phyloP scores from a whole-genome alignment of 2,329 filamentous ascomycete species.

The Xylariomycetidae sp. region DNA sequence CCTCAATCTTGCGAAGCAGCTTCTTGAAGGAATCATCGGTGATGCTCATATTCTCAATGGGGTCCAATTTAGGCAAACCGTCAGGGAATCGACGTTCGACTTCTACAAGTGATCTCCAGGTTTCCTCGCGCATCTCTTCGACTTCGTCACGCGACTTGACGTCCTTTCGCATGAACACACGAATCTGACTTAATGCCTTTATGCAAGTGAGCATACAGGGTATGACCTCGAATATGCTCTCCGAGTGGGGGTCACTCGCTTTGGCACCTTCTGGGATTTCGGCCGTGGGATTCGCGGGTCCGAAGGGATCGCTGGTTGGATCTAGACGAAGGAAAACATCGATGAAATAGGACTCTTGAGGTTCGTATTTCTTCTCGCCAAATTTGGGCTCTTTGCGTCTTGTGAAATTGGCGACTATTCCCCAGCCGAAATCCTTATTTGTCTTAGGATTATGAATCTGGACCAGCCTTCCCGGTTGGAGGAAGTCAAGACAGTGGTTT shows the following conservation, averaged over 20 bases:
- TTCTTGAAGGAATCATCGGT: conserved; percentile 91
- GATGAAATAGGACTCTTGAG: conserved; percentile 75
- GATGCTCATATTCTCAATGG: conserved; percentile 95
- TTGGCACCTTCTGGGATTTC: conserved; percentile 61
- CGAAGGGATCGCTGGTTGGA: conserved; percentile 43
- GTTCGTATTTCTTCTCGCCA: conserved; percentile 61
- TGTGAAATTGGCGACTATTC: conserved; percentile 73
- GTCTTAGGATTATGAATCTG: conserved; percentile 68
- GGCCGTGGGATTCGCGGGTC: conserved; percentile 28
- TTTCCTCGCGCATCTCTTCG: conserved; percentile 60
- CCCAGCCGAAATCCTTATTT: conserved; percentile 89
- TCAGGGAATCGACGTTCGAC: conserved; percentile 87
- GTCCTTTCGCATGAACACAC: conserved; percentile 78
- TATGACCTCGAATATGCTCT: conserved; percentile 72
- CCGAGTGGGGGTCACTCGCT: conserved; percentile 58
- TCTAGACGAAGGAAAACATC: conserved; percentile 71
- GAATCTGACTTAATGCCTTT: conserved; percentile 76
- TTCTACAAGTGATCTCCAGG: conserved; percentile 67
- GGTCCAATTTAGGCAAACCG: conserved; percentile 82
- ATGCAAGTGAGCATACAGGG: conserved; percentile 84
- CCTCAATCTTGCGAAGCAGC: conserved; percentile 90
- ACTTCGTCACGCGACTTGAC: conserved; percentile 63
- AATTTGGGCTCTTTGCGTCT: conserved; percentile 62
- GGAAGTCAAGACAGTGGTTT: conserved; percentile 75
- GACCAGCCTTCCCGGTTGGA: conserved; percentile 84